A percentile compares a stretch with the other conserved stretches of the same genome.
Evolutionary conservation across 2,329 filamentous ascomycete species (phyloP).

Genomic region (Claviceps sp.): DNA sequence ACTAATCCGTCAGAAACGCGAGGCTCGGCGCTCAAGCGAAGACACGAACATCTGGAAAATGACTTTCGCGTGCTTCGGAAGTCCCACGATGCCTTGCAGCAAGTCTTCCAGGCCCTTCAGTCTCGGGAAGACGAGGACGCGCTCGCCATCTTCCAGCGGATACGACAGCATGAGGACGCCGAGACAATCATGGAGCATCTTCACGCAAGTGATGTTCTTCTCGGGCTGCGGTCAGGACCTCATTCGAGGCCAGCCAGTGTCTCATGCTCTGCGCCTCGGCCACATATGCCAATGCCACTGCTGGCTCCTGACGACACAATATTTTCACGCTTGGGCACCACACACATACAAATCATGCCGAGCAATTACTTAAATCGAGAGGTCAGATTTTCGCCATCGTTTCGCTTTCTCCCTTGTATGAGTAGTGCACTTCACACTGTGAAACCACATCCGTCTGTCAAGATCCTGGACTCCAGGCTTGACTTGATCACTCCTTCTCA

Average conservation of each 20-base stretch:
- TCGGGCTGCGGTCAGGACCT: neutral
- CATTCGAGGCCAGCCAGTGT: neutral
- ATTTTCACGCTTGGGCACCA: neutral
- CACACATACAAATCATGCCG: neutral
- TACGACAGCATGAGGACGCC: neutral
- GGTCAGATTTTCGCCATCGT: neutral
- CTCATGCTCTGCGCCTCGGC: neutral
- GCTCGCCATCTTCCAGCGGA: neutral
- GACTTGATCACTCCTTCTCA: neutral
- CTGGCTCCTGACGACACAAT: neutral
- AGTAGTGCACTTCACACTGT: neutral
- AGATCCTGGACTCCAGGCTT: neutral
- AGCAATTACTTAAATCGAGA: neutral
- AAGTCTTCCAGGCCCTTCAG: neutral
- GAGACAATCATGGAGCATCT: neutral
- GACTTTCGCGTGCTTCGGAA: neutral
- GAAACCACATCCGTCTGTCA: neutral
- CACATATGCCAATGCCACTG: neutral
- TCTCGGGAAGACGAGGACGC: neutral
- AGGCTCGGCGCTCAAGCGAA: neutral
- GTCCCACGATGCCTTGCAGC: neutral
- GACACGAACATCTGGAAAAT: neutral
- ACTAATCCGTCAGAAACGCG: neutral
- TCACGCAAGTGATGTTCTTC: conserved; percentile 1
- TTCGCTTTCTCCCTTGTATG: neutral